A percentile compares a stretch with the other conserved stretches of the same genome.
Evolutionary conservation across 345 rosid species (phyloP).

Genomic region (Populus ilicifolia): DNA sequence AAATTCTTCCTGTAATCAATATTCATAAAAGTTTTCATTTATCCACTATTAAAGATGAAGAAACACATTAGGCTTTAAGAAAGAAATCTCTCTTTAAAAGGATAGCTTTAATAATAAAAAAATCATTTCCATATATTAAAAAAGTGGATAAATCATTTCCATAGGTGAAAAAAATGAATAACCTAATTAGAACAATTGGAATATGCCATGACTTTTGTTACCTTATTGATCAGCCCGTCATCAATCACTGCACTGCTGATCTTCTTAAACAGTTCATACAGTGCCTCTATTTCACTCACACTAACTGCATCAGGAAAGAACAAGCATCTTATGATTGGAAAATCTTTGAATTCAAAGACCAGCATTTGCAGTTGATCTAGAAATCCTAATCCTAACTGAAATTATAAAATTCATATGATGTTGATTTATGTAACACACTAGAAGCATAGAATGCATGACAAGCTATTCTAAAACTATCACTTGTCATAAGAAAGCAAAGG

Average conservation of each 20-base stretch:
- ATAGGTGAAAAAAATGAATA: background rate
- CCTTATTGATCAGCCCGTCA: constrained; percentile 28
- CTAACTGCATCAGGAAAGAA: constrained; percentile 21
- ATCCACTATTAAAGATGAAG: background rate
- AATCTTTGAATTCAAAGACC: background rate
- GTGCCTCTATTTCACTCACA: constrained; percentile 28
- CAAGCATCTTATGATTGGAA: background rate
- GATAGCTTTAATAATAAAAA: background rate
- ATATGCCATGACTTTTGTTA: background rate
- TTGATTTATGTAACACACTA: background rate
- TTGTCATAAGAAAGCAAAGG: background rate
- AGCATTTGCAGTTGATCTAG: background rate
- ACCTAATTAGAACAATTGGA: background rate
- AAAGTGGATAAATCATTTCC: background rate
- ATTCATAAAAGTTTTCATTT: background rate
- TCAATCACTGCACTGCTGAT: constrained; percentile 30
- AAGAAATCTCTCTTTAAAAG: background rate
- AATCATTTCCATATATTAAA: background rate
- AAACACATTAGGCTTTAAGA: background rate
- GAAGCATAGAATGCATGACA: background rate
- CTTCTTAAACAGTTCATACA: constrained; percentile 30
- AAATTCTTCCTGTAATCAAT: constrained; percentile 25
- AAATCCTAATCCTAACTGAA: background rate
- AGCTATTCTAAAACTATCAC: background rate
- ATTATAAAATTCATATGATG: background rate